These are phyloP conservation scores for Psilocybe cubensis DNA, from an alignment of 768 basidiomycete genomes.

Conservation along the genomic window DNA sequence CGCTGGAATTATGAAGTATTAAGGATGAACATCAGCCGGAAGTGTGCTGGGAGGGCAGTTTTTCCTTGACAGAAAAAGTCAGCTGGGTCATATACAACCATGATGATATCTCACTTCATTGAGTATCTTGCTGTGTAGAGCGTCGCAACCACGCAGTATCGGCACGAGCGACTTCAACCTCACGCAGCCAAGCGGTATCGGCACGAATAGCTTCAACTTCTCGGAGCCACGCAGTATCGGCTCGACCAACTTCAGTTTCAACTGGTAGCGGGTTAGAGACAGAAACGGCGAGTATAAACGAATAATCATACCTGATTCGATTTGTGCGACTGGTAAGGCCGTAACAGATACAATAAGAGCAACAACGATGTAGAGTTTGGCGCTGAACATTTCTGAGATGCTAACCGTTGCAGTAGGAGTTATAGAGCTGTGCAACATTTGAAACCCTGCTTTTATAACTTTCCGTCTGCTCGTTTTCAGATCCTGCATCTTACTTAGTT, in stretches of 20 bases:
- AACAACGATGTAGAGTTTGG: background rate
- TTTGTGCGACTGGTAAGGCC: background rate
- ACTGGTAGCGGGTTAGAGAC: background rate
- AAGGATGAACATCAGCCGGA: background rate
- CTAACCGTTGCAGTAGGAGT: no score
- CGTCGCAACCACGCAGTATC: background rate
- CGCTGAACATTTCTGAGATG: background rate
- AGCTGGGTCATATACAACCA: background rate
- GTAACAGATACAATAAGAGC: background rate
- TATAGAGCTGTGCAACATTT: no score
- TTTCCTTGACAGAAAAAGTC: background rate
- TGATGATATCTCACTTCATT: background rate
- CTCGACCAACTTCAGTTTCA: background rate
- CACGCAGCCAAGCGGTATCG: background rate
- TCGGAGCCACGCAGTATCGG: background rate
- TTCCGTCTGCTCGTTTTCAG: background rate
- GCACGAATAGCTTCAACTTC: background rate
- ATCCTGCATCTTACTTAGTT: background rate
- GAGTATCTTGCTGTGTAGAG: background rate
- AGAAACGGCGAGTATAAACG: background rate
- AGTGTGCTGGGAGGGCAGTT: background rate
- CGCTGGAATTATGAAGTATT: background rate
- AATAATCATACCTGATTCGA: background rate
- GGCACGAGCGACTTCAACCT: background rate
- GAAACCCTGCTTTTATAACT: no score